A percentile compares a stretch with the other conserved stretches of the same genome.
phyloP scores from a whole-genome alignment of 2,329 filamentous ascomycete genomes.

The Trichoderma brevicompactum region DNA sequence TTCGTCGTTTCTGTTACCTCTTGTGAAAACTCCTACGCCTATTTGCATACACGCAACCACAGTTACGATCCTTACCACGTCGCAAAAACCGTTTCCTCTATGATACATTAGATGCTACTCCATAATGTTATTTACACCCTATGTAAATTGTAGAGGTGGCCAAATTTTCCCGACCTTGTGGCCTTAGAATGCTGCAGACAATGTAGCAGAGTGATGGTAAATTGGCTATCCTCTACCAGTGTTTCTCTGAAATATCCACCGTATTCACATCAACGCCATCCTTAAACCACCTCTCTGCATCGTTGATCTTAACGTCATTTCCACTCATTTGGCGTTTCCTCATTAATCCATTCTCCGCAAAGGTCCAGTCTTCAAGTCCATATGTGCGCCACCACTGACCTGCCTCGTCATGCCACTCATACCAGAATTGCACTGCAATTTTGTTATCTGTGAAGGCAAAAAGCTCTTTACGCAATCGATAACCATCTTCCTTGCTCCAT shows the following conservation, averaged over 20 bases:
- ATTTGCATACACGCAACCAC: too few relatives aligned
- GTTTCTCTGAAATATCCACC: conserved; percentile 67
- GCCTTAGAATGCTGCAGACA: too few relatives aligned
- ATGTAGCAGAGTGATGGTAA: too few relatives aligned
- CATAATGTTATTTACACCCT: too few relatives aligned
- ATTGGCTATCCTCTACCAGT: conserved; percentile 57
- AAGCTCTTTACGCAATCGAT: conserved; percentile 79
- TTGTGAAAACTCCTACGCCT: too few relatives aligned
- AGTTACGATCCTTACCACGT: too few relatives aligned
- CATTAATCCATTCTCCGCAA: conserved; percentile 71
- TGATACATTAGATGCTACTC: too few relatives aligned
- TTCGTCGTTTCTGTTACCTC: too few relatives aligned
- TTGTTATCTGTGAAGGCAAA: conserved; percentile 76
- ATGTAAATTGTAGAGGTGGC: too few relatives aligned
- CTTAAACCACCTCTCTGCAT: conserved; percentile 70
- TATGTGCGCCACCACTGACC: conserved; percentile 89
- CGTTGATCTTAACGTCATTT: conserved; percentile 68
- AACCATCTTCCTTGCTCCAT: conserved; percentile 73
- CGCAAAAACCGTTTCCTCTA: too few relatives aligned
- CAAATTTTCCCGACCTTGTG: too few relatives aligned
- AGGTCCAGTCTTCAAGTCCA: conserved; percentile 81
- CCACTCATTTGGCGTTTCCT: conserved; percentile 76
- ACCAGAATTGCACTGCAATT: conserved; percentile 92
- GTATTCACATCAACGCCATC: conserved; percentile 70
- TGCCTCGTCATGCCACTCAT: conserved; percentile 71